Conservation (phyloP, 2,329 filamentous ascomycete species). For the Ophiocordyceps polyrhachis-furcata region DNA sequence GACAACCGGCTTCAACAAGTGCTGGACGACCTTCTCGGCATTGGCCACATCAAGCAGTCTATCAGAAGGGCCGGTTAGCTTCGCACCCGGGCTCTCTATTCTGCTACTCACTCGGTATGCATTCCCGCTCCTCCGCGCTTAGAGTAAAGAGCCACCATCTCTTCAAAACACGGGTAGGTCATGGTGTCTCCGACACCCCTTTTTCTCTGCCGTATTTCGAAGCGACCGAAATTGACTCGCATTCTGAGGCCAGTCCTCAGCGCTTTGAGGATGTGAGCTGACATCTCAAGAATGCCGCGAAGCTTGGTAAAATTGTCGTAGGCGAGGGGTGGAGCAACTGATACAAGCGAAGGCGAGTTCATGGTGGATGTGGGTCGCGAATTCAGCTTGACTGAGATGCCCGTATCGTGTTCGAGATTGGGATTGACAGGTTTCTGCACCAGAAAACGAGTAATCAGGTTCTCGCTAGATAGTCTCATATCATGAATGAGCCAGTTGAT, state of each 20-base stretch:
- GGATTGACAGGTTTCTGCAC: slow-evolving; percentile 9
- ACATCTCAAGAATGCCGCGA: slow-evolving; percentile 4
- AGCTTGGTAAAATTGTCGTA: slow-evolving; percentile 6
- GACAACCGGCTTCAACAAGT: slow-evolving; percentile 1
- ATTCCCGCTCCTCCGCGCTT: slow-evolving; percentile 12
- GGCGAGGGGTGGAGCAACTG: background rate
- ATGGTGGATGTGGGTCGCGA: slow-evolving; percentile 7
- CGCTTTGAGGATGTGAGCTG: slow-evolving; percentile 9
- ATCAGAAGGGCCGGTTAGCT: background rate
- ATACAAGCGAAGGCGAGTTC: background rate
- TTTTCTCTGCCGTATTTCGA: slow-evolving; percentile 10
- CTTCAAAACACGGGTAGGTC: slow-evolving; percentile 8
- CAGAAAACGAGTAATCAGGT: slow-evolving; percentile 9
- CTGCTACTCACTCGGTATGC: slow-evolving; percentile 8
- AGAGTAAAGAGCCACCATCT: slow-evolving; percentile 10
- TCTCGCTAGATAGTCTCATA: slow-evolving; percentile 11
- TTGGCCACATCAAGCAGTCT: slow-evolving; percentile 2
- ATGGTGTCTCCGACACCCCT: slow-evolving; percentile 8
- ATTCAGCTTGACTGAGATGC: slow-evolving; percentile 8
- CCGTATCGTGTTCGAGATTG: slow-evolving; percentile 2
- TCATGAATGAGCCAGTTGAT: slow-evolving; percentile 15
- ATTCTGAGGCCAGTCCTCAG: slow-evolving; percentile 11
- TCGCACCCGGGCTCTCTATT: background rate
- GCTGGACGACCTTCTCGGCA: slow-evolving; percentile 2
- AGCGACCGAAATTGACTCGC: slow-evolving; percentile 14